These are phyloP conservation scores for Uronychia setigera DNA, from an alignment of 73 alveolate genomes.

Conservation along the genomic window DNA sequence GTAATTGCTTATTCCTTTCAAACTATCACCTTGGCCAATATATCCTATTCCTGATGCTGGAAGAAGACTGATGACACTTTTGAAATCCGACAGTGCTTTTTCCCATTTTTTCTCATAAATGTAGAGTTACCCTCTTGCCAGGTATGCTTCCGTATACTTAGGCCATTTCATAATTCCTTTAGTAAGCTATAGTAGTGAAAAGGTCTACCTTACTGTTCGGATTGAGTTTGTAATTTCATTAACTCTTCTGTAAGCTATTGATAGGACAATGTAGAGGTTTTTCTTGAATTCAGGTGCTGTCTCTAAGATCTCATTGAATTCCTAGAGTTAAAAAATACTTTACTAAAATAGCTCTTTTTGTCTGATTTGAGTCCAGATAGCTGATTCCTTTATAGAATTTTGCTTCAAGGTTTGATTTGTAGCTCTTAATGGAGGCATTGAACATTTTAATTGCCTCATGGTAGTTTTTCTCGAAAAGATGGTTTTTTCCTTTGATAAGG, in stretches of 20 bases:
- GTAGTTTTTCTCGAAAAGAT: constrained; percentile 11
- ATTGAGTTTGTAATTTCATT: constrained; percentile 27
- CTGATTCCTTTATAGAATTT: constrained; percentile 46
- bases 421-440: background rate
- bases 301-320: constrained; percentile 20
- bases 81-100: constrained; percentile 56
- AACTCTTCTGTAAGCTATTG: constrained; percentile 49
- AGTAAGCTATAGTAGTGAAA: constrained; percentile 18
- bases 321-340: background rate
- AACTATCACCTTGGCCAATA: constrained; percentile 60
- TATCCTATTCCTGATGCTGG: constrained; percentile 45
- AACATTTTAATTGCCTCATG: constrained; percentile 24
- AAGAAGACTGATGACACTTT: constrained; percentile 16
- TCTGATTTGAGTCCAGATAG: constrained; percentile 22
- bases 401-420: constrained; percentile 25
- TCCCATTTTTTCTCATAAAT: constrained; percentile 41
- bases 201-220: constrained; percentile 20
- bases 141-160: constrained; percentile 56
- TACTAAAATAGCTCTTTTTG: constrained; percentile 16
- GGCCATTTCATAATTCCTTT: constrained; percentile 52
- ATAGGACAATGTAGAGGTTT: constrained; percentile 26
- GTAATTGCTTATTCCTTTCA: constrained; percentile 48
- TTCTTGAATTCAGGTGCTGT: constrained; percentile 15
- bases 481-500: constrained; percentile 16
- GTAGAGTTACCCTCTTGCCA: constrained; percentile 51